A percentile compares a stretch with the other conserved stretches of the same genome.
Conservation (phyloP, 257 asterid species). For the Buddleja alternifolia region DNA sequence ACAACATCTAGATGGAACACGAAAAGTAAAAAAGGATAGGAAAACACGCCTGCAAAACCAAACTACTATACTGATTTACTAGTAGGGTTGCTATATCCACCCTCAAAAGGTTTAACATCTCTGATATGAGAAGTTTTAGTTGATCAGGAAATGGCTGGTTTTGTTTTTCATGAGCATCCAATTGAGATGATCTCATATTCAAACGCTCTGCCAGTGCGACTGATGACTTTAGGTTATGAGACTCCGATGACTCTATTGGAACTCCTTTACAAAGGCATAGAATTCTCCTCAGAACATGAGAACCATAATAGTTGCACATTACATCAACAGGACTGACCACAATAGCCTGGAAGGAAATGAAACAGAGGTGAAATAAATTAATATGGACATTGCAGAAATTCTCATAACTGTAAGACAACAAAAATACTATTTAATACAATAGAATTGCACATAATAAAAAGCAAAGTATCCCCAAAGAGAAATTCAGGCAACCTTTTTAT, state of each 20-base stretch:
- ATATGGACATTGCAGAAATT: neutral
- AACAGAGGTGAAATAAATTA: constrained; percentile 13
- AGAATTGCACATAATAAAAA: neutral
- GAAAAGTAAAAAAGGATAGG: constrained; percentile 20
- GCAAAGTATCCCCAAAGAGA: constrained; percentile 1
- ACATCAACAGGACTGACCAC: too few relatives aligned
- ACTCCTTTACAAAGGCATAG: too few relatives aligned
- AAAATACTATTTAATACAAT: neutral
- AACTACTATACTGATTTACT: constrained; percentile 75
- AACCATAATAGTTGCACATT: too few relatives aligned
- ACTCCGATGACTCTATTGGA: too few relatives aligned
- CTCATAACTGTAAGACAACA: constrained; percentile 13
- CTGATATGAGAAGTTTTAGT: constrained; percentile 63
- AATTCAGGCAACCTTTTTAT: neutral
- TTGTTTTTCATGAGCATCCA: constrained; percentile 38
- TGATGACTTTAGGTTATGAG: too few relatives aligned
- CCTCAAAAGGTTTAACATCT: constrained; percentile 61
- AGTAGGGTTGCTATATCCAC: constrained; percentile 57
- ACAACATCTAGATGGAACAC: neutral
- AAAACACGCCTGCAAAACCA: constrained; percentile 84
- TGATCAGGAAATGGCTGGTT: constrained; percentile 66
- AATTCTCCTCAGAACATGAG: too few relatives aligned
- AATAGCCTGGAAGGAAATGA: too few relatives aligned
- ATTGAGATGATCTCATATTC: constrained; percentile 54
- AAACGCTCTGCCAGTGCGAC: constrained; percentile 72